Evolutionary conservation across 2,329 filamentous ascomycete species (phyloP), one percentile per base, ranked within the genome.

Genomic region (Lecanicillium sp.): DNA sequence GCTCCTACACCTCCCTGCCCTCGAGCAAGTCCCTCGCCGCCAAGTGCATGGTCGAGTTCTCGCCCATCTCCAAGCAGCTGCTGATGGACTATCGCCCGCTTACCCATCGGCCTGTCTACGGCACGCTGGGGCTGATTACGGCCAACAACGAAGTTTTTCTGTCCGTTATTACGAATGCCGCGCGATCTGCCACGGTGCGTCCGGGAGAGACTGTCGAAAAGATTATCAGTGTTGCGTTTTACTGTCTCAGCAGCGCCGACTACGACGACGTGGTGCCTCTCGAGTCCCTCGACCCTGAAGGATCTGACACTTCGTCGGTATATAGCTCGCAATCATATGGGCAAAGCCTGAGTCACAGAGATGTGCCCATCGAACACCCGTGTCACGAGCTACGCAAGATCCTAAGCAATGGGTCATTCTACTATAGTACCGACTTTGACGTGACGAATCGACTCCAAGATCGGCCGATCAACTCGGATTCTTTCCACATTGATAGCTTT

Each of bases 381-480:
- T 97, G 91, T 65, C 73, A 89, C 58, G 87, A 93, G 38, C 67
- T 98, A 51, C 90, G 91, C 66, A 97, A 95, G 73, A 78, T 98
- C 30, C 73, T 98, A 48, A 86, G 88, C 61, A 90, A 94, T 64
- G 90, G 91, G 21, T 95, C 86, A 24, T 98, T 98, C 63, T 98
- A 97, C 65, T 98, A 96, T 70, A 96, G 90, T 62, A 88, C 89
- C n/a, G 90, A 97, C 65, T 98, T 98, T 64, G 91, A 98, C 63
- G 73, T 98, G 41, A 98, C 93, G 3, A 90, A 95, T 66, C 80
- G 93, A 56, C 70, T 97, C 53, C 93, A 98, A 66, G 86, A 96
- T 61, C 83, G 91, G 58, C 81, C 84, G 12, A 80, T 85, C 49
- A 88, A 91, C 62, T 81, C 81, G 17, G 77, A 83, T 37, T 83